Evolutionary conservation across 805 yeast species (phyloP).

Genomic region (Candida stauntonica): DNA sequence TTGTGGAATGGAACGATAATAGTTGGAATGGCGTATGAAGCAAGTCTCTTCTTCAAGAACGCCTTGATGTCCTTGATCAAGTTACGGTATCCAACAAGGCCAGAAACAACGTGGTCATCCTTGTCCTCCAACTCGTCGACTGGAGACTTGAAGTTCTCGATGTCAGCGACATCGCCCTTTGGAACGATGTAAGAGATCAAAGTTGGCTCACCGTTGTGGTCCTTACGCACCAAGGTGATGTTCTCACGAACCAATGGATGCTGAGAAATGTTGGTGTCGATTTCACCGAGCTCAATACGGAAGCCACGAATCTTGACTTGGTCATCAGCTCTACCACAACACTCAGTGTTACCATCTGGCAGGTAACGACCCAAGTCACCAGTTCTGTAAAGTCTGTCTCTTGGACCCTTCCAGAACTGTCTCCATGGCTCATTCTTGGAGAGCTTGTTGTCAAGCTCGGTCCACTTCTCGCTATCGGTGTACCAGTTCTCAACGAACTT

Average conservation of each 20-base stretch:
- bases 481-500: conserved; percentile 94
- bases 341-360: conserved; percentile 97
- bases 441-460: conserved; percentile 44
- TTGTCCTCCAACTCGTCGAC: conserved; percentile 39
- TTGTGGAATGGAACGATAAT: conserved; percentile 81
- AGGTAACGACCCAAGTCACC: conserved; percentile 96
- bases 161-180: conserved; percentile 46
- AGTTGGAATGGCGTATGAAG: conserved; percentile 91
- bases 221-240: conserved; percentile 85
- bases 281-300: conserved; percentile 97
- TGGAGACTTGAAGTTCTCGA: conserved; percentile 38
- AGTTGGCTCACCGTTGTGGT: conserved; percentile 88
- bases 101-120: conserved; percentile 67
- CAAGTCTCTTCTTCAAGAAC: conserved; percentile 84
- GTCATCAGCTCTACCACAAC: conserved; percentile 98
- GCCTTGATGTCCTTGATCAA: conserved; percentile 76
- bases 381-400: conserved; percentile 93
- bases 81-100: conserved; percentile 70
- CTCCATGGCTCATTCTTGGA: conserved; percentile 58
- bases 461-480: conserved; percentile 63
- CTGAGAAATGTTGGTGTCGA: conserved; percentile 94
- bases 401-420: conserved; percentile 83
- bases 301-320: conserved; percentile 98
- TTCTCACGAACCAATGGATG: conserved; percentile 92
- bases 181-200: conserved; percentile 92